phyloP scores from a whole-genome alignment of 352 stramenopile species.

The Thraustochytrium striatum region DNA sequence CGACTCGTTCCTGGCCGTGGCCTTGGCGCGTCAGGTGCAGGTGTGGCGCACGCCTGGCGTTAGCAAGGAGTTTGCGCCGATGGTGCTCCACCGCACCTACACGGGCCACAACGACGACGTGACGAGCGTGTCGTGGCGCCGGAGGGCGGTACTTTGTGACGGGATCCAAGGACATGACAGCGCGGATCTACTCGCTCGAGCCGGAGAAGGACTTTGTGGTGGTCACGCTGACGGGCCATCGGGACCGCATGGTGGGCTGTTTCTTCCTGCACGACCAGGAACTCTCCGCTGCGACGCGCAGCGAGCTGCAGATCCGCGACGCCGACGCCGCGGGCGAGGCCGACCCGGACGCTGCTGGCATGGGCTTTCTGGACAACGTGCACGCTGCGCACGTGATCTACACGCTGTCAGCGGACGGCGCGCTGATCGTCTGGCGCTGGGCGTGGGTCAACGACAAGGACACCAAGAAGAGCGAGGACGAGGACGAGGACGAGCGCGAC shows the following conservation, averaged over 20 bases:
- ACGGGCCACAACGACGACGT: constrained; percentile 80
- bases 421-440: constrained; percentile 76
- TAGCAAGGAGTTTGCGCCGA: constrained; percentile 79
- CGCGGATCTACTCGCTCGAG: constrained; percentile 73
- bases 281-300: constrained; percentile 44
- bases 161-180: constrained; percentile 75
- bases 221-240: constrained; percentile 78
- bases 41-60: constrained; percentile 78
- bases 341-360: neutral
- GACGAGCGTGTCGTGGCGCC: constrained; percentile 54
- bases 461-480: neutral
- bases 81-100: constrained; percentile 78
- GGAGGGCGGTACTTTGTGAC: constrained; percentile 74
- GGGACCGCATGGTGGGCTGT: constrained; percentile 71
- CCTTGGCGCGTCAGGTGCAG: constrained; percentile 81
- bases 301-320: neutral
- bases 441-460: constrained; percentile 19
- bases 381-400: constrained; percentile 62
- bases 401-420: constrained; percentile 76
- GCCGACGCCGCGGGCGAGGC: neutral
- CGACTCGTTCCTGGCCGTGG: constrained; percentile 76
- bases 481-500: constrained; percentile 49
- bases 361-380: neutral
- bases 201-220: constrained; percentile 69
- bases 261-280: constrained; percentile 72